A percentile compares a stretch with the other conserved stretches of the same genome.
Evolutionary conservation across 768 basidiomycete species (phyloP).

Genomic region (Pleurotus eryngii): DNA sequence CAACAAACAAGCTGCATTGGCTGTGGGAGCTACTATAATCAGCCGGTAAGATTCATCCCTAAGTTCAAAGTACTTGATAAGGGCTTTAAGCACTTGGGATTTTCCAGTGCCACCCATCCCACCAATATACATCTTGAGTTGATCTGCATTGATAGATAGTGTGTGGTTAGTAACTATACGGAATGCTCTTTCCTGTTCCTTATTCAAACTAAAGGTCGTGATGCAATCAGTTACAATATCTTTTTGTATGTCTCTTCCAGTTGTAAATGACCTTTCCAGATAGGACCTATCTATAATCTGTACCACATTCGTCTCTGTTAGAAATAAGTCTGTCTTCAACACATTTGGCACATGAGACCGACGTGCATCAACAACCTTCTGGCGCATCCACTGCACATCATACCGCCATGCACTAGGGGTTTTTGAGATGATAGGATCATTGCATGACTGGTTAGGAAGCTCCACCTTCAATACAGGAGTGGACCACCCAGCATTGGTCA

Average conservation of each 20-base stretch:
- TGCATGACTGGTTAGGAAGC: background rate
- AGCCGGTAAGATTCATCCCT: slow-evolving; percentile 23
- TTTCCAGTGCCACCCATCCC: slow-evolving; percentile 34
- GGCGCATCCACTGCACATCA: slow-evolving; percentile 6
- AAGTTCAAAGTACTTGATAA: slow-evolving; percentile 18
- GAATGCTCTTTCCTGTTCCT: slow-evolving; percentile 30
- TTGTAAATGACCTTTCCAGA: slow-evolving; percentile 13
- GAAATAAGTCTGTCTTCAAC: too few species aligned
- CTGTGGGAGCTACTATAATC: slow-evolving; percentile 24
- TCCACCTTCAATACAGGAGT: background rate
- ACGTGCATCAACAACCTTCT: background rate
- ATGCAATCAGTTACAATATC: background rate
- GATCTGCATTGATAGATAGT: slow-evolving; percentile 8
- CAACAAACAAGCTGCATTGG: slow-evolving; percentile 20
- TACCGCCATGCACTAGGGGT: background rate
- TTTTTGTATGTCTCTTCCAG: background rate
- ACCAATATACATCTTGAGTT: slow-evolving; percentile 29
- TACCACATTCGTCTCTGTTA: background rate
- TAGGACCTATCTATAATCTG: slow-evolving; percentile 21
- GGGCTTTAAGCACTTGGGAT: slow-evolving; percentile 24
- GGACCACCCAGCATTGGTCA: background rate
- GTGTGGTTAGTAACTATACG: slow-evolving; percentile 25
- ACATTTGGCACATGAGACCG: too few species aligned
- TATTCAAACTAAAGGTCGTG: slow-evolving; percentile 18
- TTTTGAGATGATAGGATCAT: background rate